A percentile compares a stretch with the other conserved stretches of the same genome.
Evolutionary conservation across 2,329 filamentous ascomycete genomes (phyloP).

Genomic region (Trichoderma hamatum): DNA sequence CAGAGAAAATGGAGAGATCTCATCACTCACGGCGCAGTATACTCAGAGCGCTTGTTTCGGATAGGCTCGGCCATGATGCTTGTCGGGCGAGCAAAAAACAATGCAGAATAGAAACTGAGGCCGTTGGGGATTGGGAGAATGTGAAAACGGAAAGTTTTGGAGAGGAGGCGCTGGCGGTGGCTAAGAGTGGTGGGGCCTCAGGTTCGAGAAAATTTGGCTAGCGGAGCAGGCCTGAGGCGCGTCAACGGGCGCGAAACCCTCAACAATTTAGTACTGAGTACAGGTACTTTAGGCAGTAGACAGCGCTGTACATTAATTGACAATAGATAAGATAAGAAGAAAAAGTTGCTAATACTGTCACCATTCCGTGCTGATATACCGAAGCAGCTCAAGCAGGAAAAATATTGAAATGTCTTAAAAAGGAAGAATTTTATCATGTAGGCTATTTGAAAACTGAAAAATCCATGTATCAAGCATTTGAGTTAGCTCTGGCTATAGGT

Average conservation of each 20-base stretch:
- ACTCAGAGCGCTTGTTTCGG: slow-evolving; percentile 63
- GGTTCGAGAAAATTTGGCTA: slow-evolving; percentile 43
- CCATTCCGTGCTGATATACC: background rate
- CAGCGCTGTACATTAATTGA: background rate
- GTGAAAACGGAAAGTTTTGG: slow-evolving; percentile 41
- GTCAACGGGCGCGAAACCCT: slow-evolving; percentile 27
- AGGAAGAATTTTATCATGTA: background rate
- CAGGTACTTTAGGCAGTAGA: background rate
- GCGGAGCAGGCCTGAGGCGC: slow-evolving; percentile 38
- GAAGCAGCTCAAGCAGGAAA: background rate
- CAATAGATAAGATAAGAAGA: background rate
- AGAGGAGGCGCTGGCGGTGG: slow-evolving; percentile 42
- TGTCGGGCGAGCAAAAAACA: slow-evolving; percentile 35
- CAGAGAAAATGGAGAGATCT: slow-evolving; percentile 8
- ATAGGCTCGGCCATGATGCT: slow-evolving; percentile 64
- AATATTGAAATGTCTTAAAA: background rate
- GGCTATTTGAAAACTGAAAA: background rate
- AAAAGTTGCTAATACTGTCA: background rate
- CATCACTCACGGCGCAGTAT: slow-evolving; percentile 60
- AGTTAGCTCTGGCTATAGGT: background rate
- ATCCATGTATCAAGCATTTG: background rate
- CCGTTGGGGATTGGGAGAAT: slow-evolving; percentile 33
- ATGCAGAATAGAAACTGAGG: slow-evolving; percentile 34
- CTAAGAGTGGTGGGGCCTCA: slow-evolving; percentile 46
- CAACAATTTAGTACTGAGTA: background rate